Conservation (phyloP, 1,284 basidiomycete genomes). For the Ustilago trichophora region DNA sequence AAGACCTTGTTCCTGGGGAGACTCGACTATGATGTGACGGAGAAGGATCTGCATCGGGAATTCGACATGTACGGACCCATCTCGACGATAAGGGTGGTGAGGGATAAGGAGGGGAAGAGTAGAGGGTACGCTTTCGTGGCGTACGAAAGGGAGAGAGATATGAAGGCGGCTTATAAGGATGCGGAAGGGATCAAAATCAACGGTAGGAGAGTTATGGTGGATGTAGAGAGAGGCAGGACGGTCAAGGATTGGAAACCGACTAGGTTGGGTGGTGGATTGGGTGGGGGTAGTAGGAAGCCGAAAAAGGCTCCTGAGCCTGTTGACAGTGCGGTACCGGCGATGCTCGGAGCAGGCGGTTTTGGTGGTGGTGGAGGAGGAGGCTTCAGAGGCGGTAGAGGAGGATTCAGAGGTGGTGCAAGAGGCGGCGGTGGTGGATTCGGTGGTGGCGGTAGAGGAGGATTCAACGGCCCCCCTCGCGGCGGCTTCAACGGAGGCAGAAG, state of each 20-base stretch:
- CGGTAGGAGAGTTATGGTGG: slow-evolving; percentile 92
- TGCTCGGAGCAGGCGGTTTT: slow-evolving; percentile 7
- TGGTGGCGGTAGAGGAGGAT: slow-evolving; percentile 49
- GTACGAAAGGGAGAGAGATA: slow-evolving; percentile 96
- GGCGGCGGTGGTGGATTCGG: slow-evolving; percentile 44
- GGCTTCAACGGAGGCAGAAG: too few species aligned
- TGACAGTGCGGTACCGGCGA: too few species aligned
- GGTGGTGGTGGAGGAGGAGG: slow-evolving; percentile 60
- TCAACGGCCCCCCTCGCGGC: background rate
- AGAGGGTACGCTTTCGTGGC: slow-evolving; percentile 96
- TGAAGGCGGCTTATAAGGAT: slow-evolving; percentile 97
- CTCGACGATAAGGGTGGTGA: slow-evolving; percentile 87
- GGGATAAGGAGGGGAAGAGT: slow-evolving; percentile 81
- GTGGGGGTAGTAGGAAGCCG: slow-evolving; percentile 75
- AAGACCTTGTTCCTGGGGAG: slow-evolving; percentile 97
- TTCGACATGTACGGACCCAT: slow-evolving; percentile 96
- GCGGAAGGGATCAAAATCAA: slow-evolving; percentile 96
- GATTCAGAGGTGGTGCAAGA: slow-evolving; percentile 66
- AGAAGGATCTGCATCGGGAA: slow-evolving; percentile 88
- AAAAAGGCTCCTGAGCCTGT: slow-evolving; percentile 43
- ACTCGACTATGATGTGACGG: slow-evolving; percentile 84
- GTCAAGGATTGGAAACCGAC: slow-evolving; percentile 98
- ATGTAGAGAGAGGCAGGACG: slow-evolving; percentile 96
- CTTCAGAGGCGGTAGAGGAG: slow-evolving; percentile 66
- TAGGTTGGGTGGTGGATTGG: slow-evolving; percentile 91